These are phyloP conservation scores for Trichomonas tenax DNA, from an alignment of 208 protist genomes.

Conservation along the genomic window DNA sequence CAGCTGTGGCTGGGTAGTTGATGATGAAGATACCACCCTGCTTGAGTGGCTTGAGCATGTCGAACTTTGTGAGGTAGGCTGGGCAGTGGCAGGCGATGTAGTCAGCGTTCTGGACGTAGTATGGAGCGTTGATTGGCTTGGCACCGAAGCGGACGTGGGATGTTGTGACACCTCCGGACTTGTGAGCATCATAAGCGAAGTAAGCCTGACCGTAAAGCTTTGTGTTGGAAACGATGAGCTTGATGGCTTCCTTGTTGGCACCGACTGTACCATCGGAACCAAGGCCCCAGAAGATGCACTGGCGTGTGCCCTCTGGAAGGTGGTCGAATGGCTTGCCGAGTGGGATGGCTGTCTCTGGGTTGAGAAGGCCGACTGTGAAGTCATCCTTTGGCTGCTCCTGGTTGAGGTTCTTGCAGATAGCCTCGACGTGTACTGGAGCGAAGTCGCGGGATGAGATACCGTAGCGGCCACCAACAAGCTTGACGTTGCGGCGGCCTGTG, in stretches of 20 bases:
- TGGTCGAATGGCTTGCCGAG: slow-evolving; percentile 25
- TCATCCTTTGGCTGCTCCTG: slow-evolving; percentile 35
- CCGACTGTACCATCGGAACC: slow-evolving; percentile 58
- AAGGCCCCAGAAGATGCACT: no score
- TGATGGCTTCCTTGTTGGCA: slow-evolving; percentile 58
- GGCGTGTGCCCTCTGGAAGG: background rate
- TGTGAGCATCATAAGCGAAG: no score
- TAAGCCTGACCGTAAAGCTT: no score
- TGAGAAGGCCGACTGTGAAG: slow-evolving; percentile 53
- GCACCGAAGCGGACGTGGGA: slow-evolving; percentile 56
- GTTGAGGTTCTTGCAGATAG: slow-evolving; percentile 49
- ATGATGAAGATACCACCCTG: slow-evolving; percentile 44
- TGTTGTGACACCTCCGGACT: background rate
- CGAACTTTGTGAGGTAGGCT: slow-evolving; percentile 44
- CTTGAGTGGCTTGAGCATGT: slow-evolving; percentile 34
- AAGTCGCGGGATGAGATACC: no score
- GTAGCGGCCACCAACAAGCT: slow-evolving; percentile 49
- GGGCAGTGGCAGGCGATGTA: slow-evolving; percentile 51
- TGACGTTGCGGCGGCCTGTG: background rate
- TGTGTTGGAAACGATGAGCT: no score
- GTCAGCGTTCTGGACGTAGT: slow-evolving; percentile 48
- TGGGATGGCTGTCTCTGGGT: slow-evolving; percentile 53
- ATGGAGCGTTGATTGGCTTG: slow-evolving; percentile 46
- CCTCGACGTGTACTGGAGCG: slow-evolving; percentile 34
- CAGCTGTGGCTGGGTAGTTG: slow-evolving; percentile 36